These are phyloP conservation scores for Capsicum pubescens DNA, from an alignment of 257 asterid species.

Conservation along the genomic window DNA sequence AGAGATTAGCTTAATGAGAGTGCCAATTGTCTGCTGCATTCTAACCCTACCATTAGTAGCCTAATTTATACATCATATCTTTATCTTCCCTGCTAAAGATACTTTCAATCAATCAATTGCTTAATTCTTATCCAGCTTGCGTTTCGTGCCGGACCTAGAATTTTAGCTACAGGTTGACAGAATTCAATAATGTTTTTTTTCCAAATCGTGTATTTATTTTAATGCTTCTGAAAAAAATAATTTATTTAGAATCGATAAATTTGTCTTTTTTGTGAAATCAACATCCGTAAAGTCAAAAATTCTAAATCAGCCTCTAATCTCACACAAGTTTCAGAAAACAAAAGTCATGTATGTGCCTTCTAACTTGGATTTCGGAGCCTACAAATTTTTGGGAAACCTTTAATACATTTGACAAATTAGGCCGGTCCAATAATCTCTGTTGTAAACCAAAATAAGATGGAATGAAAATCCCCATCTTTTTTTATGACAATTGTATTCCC, in stretches of 20 bases:
- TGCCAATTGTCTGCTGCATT: neutral
- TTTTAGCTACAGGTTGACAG: too few relatives aligned
- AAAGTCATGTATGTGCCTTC: slow-evolving; percentile 7
- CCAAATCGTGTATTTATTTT: too few relatives aligned
- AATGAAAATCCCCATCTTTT: neutral
- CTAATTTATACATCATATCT: slow-evolving; percentile 10
- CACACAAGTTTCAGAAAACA: neutral
- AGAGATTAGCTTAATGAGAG: neutral
- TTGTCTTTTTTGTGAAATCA: neutral
- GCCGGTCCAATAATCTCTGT: neutral
- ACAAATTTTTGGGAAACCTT: neutral
- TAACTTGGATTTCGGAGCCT: slow-evolving; percentile 21
- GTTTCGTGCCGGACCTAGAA: too few relatives aligned
- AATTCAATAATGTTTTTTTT: too few relatives aligned
- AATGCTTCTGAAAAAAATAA: too few relatives aligned
- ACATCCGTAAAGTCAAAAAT: neutral
- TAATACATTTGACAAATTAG: neutral
- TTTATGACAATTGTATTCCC: slow-evolving; percentile 29
- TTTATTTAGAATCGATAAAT: neutral
- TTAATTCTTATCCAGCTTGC: neutral
- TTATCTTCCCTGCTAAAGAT: slow-evolving; percentile 8
- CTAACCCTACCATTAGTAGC: neutral
- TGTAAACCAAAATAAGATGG: neutral
- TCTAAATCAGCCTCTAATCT: neutral
- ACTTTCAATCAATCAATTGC: neutral